Conservation (phyloP, 352 stramenopile species). For the Globisporangium sylvaticum region DNA sequence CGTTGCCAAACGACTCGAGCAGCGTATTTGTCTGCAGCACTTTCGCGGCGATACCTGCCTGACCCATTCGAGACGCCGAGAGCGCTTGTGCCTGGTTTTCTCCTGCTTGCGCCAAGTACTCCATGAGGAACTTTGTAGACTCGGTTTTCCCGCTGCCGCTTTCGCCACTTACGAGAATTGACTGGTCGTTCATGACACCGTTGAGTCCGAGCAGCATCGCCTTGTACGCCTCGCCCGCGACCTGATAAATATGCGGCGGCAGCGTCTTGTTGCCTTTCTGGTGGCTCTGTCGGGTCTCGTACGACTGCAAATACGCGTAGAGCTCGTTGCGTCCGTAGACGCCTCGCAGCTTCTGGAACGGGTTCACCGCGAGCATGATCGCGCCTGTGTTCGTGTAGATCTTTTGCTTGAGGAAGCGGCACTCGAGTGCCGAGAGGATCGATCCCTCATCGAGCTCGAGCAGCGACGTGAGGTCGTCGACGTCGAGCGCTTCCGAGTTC, state of each 20-base stretch:
- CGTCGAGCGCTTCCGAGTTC: constrained; percentile 27
- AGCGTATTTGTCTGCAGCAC: constrained; percentile 90
- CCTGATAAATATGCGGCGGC: constrained; percentile 82
- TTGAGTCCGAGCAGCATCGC: constrained; percentile 70
- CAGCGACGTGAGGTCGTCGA: constrained; percentile 83
- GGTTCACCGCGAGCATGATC: constrained; percentile 82
- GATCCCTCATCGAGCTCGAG: constrained; percentile 68
- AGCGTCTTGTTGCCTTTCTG: constrained; percentile 30
- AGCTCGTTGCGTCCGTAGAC: constrained; percentile 60
- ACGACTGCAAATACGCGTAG: constrained; percentile 60
- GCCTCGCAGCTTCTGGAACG: constrained; percentile 65
- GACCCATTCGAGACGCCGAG: constrained; percentile 17
- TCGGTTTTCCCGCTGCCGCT: constrained; percentile 88
- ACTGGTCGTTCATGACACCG: constrained; percentile 62
- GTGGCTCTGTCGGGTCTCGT: constrained; percentile 36
- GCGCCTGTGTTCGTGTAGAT: constrained; percentile 87
- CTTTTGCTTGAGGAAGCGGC: constrained; percentile 62
- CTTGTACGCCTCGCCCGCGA: constrained; percentile 77
- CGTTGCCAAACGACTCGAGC: constrained; percentile 89
- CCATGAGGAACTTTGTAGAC: constrained; percentile 88
- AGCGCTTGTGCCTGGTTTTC: constrained; percentile 67
- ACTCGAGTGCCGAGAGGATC: constrained; percentile 66
- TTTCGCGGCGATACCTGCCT: constrained; percentile 72
- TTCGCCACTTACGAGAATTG: constrained; percentile 85
- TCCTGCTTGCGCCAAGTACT: constrained; percentile 78